A percentile compares a stretch with the other conserved stretches of the same genome.
These are phyloP conservation scores for Tetrapisispora namnaoensis DNA, from an alignment of 805 yeast genomes.

Conservation along the genomic window DNA sequence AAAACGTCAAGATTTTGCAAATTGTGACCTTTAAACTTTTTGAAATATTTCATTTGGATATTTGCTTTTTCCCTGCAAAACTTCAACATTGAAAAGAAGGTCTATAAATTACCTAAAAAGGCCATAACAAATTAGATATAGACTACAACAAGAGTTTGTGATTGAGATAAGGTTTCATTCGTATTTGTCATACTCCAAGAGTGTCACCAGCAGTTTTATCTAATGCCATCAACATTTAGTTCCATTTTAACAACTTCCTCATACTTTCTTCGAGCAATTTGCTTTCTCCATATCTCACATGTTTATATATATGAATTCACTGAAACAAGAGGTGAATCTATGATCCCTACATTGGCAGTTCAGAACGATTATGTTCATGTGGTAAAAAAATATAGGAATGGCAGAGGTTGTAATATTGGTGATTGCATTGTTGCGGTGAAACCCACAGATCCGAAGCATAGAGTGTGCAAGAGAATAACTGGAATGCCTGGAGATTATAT, in stretches of 20 bases:
- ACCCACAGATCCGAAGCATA: constrained; percentile 76
- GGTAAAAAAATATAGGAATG: constrained; percentile 51
- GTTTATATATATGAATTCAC: constrained; percentile 63
- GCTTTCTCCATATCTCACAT: constrained; percentile 56
- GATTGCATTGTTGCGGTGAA: constrained; percentile 82
- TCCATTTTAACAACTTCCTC: neutral
- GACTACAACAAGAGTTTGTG: too few relatives aligned
- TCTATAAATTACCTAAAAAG: too few relatives aligned
- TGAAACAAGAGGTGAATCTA: constrained; percentile 85
- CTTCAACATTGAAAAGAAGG: too few relatives aligned
- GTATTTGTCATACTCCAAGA: neutral
- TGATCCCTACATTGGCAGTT: constrained; percentile 82
- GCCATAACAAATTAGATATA: too few relatives aligned
- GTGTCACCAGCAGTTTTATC: too few relatives aligned
- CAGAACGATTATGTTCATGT: constrained; percentile 73
- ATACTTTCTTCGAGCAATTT: constrained; percentile 38
- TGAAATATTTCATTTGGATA: too few relatives aligned
- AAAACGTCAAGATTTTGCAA: too few relatives aligned
- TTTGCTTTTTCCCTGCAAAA: too few relatives aligned
- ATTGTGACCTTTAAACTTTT: too few relatives aligned
- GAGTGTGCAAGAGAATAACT: constrained; percentile 87
- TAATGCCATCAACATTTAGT: neutral
- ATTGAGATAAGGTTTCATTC: too few relatives aligned
- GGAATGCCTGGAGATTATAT: constrained; percentile 95
- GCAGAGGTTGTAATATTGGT: constrained; percentile 63